Base-by-base conservation (phyloP, 768 basidiomycete species). In the Serpula lacrymans region DNA sequence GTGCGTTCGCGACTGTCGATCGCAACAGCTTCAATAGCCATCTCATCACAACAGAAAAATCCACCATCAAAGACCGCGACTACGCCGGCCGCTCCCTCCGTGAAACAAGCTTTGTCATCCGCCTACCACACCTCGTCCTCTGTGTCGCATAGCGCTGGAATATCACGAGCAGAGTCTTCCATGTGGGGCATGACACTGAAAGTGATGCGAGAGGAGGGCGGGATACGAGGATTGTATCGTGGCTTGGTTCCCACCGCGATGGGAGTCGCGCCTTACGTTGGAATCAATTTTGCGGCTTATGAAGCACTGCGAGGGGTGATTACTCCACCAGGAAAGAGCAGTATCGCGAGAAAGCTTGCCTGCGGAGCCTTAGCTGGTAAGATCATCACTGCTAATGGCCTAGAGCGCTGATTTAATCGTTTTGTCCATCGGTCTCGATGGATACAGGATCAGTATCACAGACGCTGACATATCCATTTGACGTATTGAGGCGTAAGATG, bases 271-370 rank as follows among this genome's bases (percentile, higher is more conserved):
- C 94, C 94, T 3, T 87, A 87, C 49, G 83, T 87, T 16, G 81
- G 90, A 10, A 84, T 94, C 59, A 96, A 96, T 60, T 96, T 96
- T 60, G 88, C 91, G n/a, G 71, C 90, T 21, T 97, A 97, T 55
- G 95, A 98, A 62, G 74, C 82, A 34, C 57, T 90, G 57, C 75
- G 86, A 39, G 81, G 84, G 3, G 51, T 82, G 32, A 70, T 89
- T 47, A 91, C 84, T 20, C 87, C 86, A n/a, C 89, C 88, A 3
- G 89, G 84, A 26, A 82, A 88, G 69, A 80, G 58, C 50, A 80
- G 64, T 38, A 69, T 82, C 31, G 50, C 70, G 35, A 69, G 86
- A 50, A 94, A 95, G 62, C 60, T 96, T 59, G 50, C 67, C 1
- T 96, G 92, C 48, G 95, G 94, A 26, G 93, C 89, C 23, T 63